These are phyloP conservation scores for Microbotryum silenes-acaulis DNA, from an alignment of 1,284 basidiomycete species.

Conservation along the genomic window DNA sequence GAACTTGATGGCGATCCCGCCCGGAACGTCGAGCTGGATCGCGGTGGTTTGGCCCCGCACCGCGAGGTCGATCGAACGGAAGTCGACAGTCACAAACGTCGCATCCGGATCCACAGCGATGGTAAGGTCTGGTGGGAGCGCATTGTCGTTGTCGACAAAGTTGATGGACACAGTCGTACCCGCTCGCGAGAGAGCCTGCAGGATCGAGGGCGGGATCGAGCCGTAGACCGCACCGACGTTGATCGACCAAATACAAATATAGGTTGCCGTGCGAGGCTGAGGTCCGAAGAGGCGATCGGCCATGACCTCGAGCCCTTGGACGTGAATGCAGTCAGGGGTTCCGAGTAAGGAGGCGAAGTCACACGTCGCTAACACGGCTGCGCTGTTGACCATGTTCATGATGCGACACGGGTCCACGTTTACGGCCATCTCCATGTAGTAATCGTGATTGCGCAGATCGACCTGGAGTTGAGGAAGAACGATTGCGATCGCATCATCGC, in stretches of 20 bases:
- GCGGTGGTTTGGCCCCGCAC: slow-evolving; percentile 42
- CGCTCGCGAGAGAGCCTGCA: slow-evolving; percentile 50
- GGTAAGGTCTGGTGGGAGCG: slow-evolving; percentile 63
- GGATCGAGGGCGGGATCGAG: slow-evolving; percentile 53
- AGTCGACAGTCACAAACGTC: slow-evolving; percentile 60
- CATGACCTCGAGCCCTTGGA: slow-evolving; percentile 59
- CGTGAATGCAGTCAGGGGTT: slow-evolving; percentile 3
- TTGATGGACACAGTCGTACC: slow-evolving; percentile 57
- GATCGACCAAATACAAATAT: slow-evolving; percentile 85
- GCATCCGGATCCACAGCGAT: slow-evolving; percentile 64
- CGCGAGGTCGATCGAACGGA: slow-evolving; percentile 53
- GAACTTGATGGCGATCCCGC: slow-evolving; percentile 57
- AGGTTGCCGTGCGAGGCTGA: slow-evolving; percentile 70
- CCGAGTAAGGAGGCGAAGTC: slow-evolving; percentile 1
- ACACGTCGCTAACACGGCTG: slow-evolving; percentile 1
- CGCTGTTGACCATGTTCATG: slow-evolving; percentile 12
- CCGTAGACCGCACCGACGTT: slow-evolving; percentile 56
- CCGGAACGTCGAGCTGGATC: slow-evolving; percentile 52
- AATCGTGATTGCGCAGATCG: slow-evolving; percentile 68
- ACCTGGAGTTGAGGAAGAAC: slow-evolving; percentile 62
- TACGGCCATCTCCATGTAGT: slow-evolving; percentile 78
- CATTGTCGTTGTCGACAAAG: slow-evolving; percentile 66
- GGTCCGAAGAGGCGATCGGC: slow-evolving; percentile 81
- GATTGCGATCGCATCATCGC: slow-evolving; percentile 52
- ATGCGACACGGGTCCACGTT: slow-evolving; percentile 51